Evolutionary conservation across 139 green algal species (phyloP), one percentile per base, ranked within the genome.

Genomic region (Penium margaritaceum): DNA sequence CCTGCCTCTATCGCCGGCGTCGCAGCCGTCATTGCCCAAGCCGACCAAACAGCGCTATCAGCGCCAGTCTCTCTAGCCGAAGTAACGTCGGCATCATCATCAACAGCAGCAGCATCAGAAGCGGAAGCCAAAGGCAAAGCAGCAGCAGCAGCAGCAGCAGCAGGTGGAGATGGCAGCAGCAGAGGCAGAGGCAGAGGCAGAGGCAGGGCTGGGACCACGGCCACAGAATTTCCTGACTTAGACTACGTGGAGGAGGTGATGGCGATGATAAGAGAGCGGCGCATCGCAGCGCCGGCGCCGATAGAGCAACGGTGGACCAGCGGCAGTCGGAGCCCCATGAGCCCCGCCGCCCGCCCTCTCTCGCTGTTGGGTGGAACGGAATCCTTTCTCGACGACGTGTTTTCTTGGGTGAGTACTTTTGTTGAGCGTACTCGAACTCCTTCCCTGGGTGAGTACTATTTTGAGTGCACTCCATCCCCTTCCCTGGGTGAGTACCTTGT

Each of bases 261-360:
- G 76, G 58, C 70, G 19, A 64, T 88, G 41, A 91, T 98, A 19
- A 81, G 90, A 70, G 30, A 43, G 0, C 21, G 82, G 7, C 44
- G 81, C 14, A 85, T 97, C 6, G 71, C 92, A 4, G 93, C 94
- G 0, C 91, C 85, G 36, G 81, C 87, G 0, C 94, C 94, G 36
- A 95, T 98, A 44, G 94, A 98, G 86, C 93, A 97, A 88, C 87
- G 94, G 29, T 98, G 93, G 93, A 96, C 86, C 0, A 67, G 75
- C 1, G 78, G 81, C 63, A 92, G 83, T 65, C 64, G 63, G 43
- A 84, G 81, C 0, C 43, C 77, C 5, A 86, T 98, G 78, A 94
- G 86, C 80, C 94, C 94, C 37, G 89, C 67, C 17, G 0, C 21
- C 14, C 30, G 43, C 4, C 51, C 41, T 38, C n/a, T n/a, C n/a